Evolutionary conservation across 768 basidiomycete genomes (phyloP).

Genomic region (Termitomyces sp.): DNA sequence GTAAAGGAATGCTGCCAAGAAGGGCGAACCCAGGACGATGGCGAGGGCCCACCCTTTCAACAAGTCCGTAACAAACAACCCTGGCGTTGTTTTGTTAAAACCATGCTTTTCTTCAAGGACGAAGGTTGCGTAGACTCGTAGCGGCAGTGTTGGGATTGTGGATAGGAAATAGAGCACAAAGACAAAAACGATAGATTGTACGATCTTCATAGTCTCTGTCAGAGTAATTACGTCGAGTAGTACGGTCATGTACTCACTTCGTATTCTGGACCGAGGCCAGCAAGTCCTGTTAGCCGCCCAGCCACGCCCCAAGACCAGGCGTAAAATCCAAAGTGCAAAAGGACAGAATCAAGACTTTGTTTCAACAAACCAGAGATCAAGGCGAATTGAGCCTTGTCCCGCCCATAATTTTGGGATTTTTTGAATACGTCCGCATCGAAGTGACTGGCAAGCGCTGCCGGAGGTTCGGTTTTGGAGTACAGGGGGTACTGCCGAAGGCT

Average conservation of each 20-base stretch:
- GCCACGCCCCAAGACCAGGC: constrained; percentile 77
- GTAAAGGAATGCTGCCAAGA: constrained; percentile 81
- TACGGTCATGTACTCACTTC: constrained; percentile 47
- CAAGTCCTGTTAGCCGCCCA: constrained; percentile 41
- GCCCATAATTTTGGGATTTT: constrained; percentile 90
- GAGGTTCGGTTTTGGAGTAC: constrained; percentile 72
- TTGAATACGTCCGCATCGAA: constrained; percentile 68
- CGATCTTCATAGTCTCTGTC: constrained; percentile 48
- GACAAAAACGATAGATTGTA: constrained; percentile 77
- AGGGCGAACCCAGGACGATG: constrained; percentile 73
- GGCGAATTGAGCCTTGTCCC: constrained; percentile 83
- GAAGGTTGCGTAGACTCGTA: constrained; percentile 84
- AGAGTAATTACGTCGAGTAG: not conserved
- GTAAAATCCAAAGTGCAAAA: constrained; percentile 76
- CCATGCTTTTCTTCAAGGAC: constrained; percentile 93
- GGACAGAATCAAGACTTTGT: constrained; percentile 60
- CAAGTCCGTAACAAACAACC: constrained; percentile 72
- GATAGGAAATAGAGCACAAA: constrained; percentile 62
- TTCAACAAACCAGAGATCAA: constrained; percentile 70
- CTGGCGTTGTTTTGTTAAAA: constrained; percentile 90
- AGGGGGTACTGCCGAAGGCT: constrained; percentile 78
- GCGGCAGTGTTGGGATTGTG: constrained; percentile 65
- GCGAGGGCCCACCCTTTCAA: constrained; percentile 75
- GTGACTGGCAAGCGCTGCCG: constrained; percentile 61
- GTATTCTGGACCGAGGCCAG: constrained; percentile 67